These are phyloP conservation scores for Leccinum variicolor DNA, from an alignment of 768 basidiomycete genomes.

Conservation along the genomic window DNA sequence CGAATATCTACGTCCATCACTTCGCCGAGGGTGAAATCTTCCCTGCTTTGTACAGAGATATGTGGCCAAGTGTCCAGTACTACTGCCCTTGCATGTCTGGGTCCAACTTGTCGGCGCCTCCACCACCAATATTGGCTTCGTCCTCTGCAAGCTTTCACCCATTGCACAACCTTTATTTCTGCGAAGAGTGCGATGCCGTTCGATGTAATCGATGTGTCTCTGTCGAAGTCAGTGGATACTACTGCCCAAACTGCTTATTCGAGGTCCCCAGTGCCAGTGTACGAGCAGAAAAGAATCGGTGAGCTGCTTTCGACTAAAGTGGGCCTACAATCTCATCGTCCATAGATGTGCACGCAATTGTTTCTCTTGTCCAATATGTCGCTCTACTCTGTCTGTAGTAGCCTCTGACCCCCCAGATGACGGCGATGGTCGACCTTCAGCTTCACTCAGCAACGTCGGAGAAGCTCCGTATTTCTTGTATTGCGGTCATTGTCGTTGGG, in stretches of 20 bases:
- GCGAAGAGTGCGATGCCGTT: slow-evolving; percentile 97
- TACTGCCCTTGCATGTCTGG: slow-evolving; percentile 72
- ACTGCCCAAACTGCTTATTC: slow-evolving; percentile 97
- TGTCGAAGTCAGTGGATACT: slow-evolving; percentile 94
- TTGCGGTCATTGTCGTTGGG: slow-evolving; percentile 94
- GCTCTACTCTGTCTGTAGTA: slow-evolving; percentile 87
- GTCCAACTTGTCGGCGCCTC: slow-evolving; percentile 44
- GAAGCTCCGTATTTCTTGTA: slow-evolving; percentile 90
- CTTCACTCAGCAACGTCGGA: slow-evolving; percentile 58
- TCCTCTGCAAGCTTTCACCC: slow-evolving; percentile 82
- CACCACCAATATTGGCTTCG: slow-evolving; percentile 72
- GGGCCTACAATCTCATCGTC: neutral
- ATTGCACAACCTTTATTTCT: slow-evolving; percentile 87
- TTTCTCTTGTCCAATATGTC: slow-evolving; percentile 93
- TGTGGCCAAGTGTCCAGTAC: slow-evolving; percentile 52
- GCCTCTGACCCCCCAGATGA: slow-evolving; percentile 76
- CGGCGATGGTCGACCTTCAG: slow-evolving; percentile 51
- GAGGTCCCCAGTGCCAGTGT: slow-evolving; percentile 98
- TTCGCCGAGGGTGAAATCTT: neutral
- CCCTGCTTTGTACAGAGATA: slow-evolving; percentile 9
- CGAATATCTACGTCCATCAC: neutral
- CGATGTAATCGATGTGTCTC: slow-evolving; percentile 91
- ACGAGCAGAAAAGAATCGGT: slow-evolving; percentile 97
- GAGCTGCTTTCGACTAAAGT: slow-evolving; percentile 11
- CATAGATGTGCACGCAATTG: slow-evolving; percentile 95